These are phyloP conservation scores for Hanseniaspora gamundiae DNA, from an alignment of 1,139 yeast genomes.

Conservation along the genomic window DNA sequence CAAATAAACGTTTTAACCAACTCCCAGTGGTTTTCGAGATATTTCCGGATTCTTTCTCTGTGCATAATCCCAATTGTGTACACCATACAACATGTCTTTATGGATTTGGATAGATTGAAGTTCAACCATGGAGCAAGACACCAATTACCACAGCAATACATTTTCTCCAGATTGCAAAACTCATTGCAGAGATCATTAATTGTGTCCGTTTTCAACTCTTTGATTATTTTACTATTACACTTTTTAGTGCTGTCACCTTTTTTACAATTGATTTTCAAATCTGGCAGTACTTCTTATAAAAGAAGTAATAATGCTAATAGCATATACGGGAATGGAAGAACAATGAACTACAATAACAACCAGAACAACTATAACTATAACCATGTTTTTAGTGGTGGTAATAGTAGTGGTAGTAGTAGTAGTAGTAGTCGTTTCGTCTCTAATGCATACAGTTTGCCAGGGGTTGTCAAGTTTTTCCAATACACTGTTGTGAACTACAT, in stretches of 20 bases:
- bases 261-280: background rate
- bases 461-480: background rate
- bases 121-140: constrained; percentile 29
- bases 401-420: background rate
- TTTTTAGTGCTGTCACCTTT: background rate
- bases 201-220: constrained; percentile 9
- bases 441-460: background rate
- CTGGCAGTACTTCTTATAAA: too few relatives aligned
- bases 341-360: background rate
- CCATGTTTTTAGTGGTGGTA: too few relatives aligned
- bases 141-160: constrained; percentile 28
- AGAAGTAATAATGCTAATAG: too few relatives aligned
- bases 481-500: constrained; percentile 13
- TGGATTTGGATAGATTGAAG: constrained; percentile 49
- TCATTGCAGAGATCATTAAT: constrained; percentile 13
- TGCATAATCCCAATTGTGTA: constrained; percentile 36
- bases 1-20: background rate
- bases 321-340: too few relatives aligned
- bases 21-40: background rate
- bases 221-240: constrained; percentile 10
- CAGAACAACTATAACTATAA: too few relatives aligned
- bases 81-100: constrained; percentile 39
- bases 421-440: background rate
- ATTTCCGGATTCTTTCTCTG: constrained; percentile 17
- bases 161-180: constrained; percentile 13